phyloP scores from a whole-genome alignment of 768 basidiomycete genomes.

The Gautieria morchelliformis region DNA sequence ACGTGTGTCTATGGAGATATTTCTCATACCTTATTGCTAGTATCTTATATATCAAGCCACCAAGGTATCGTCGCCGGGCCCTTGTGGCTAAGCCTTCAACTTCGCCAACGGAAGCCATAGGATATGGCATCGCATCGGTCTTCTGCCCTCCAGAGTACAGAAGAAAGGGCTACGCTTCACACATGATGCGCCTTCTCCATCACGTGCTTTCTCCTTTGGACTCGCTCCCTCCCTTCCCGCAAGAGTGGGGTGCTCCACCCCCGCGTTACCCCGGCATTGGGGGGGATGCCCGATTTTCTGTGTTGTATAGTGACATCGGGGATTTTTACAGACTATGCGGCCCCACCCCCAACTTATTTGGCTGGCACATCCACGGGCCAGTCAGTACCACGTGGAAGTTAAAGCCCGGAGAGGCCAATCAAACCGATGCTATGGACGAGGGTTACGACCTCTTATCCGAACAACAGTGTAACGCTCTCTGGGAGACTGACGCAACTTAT shows the following conservation, averaged over 20 bases:
- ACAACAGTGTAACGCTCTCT: constrained; percentile 3
- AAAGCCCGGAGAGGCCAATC: not conserved
- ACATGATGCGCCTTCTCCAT: constrained; percentile 60
- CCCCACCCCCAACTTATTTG: constrained; percentile 23
- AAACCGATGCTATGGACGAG: not conserved
- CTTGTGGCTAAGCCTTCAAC: constrained; percentile 14
- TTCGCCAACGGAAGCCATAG: constrained; percentile 24
- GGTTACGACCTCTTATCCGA: not conserved
- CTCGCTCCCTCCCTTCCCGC: constrained; percentile 29
- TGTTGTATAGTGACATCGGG: constrained; percentile 49
- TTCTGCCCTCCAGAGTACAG: constrained; percentile 42
- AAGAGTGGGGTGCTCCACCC: constrained; percentile 36
- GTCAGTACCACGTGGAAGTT: constrained; percentile 31
- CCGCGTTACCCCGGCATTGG: constrained; percentile 17
- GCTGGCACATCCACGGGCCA: constrained; percentile 35
- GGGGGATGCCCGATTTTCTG: constrained; percentile 36
- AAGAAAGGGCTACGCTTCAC: constrained; percentile 45
- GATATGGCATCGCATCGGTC: constrained; percentile 49
- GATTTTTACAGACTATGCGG: constrained; percentile 38
- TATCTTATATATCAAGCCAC: not conserved
- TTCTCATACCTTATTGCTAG: not conserved
- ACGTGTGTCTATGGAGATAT: constrained; percentile 30
- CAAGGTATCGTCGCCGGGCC: constrained; percentile 26
- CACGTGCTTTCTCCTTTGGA: constrained; percentile 35
- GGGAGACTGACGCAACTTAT: not conserved